Conservation (phyloP, 805 yeast species). For the Hanseniaspora jakobsenii region DNA sequence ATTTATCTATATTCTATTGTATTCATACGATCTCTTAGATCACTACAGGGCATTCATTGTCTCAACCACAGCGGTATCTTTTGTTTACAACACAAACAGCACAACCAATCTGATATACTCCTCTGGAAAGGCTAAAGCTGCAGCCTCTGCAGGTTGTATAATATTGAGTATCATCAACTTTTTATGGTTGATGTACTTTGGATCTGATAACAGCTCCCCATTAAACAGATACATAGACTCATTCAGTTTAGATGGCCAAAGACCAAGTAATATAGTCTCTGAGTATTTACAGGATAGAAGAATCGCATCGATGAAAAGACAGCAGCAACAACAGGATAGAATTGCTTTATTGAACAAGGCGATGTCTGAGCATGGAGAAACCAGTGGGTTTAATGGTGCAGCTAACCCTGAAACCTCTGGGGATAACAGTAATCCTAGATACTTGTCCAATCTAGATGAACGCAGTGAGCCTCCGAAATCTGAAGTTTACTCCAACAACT, state of each 20-base stretch:
- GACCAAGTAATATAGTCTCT: slow-evolving; percentile 27
- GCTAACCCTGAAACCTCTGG: slow-evolving; percentile 17
- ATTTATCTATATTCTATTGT: slow-evolving; percentile 36
- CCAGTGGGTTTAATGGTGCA: slow-evolving; percentile 11
- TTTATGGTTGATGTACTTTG: slow-evolving; percentile 79
- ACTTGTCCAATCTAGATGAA: slow-evolving; percentile 31
- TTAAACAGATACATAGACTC: slow-evolving; percentile 75
- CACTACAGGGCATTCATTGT: slow-evolving; percentile 45
- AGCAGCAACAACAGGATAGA: slow-evolving; percentile 16
- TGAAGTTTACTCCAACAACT: not conserved
- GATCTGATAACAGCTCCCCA: slow-evolving; percentile 83
- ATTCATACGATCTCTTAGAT: slow-evolving; percentile 52
- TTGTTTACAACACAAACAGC: slow-evolving; percentile 73
- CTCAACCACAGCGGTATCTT: slow-evolving; percentile 46
- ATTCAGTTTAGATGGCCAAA: slow-evolving; percentile 47
- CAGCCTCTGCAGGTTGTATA: slow-evolving; percentile 89
- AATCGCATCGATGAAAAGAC: slow-evolving; percentile 14
- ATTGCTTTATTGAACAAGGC: slow-evolving; percentile 16
- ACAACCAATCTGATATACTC: slow-evolving; percentile 69
- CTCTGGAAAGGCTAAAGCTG: slow-evolving; percentile 51
- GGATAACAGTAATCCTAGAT: slow-evolving; percentile 19
- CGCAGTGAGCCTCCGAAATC: slow-evolving; percentile 23
- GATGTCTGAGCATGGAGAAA: slow-evolving; percentile 17
- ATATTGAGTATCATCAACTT: slow-evolving; percentile 69
- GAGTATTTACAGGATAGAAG: slow-evolving; percentile 15